Evolutionary conservation across 495 filamentous ascomycete species (phyloP), one percentile per base, ranked within the genome.

Genomic region (Achaetomiella virescens): DNA sequence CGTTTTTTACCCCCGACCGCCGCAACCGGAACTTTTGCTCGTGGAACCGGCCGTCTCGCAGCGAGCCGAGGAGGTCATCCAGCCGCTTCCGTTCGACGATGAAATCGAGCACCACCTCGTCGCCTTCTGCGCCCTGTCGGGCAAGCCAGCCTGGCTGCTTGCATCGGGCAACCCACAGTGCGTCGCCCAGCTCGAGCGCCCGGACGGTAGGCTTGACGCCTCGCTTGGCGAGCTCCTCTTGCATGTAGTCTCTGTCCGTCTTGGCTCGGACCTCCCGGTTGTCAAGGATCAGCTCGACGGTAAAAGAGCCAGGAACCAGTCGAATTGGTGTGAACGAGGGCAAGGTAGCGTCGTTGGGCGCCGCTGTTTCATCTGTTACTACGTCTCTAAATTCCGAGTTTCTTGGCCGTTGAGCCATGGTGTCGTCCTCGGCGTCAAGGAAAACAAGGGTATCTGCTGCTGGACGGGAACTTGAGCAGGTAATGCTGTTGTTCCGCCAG

Each of bases 21-120:
- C 77, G 76, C 3, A 92, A 77, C 1, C 89, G 84, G 60, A 90
- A 92, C 61, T 95, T 93, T 59, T 95, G 89, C 61, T 95, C 89
- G 60, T 85, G 85, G 62, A 91, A 93, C 0, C 89, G 82, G 0
- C 88, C 87, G 49, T 93, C 89, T 66, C 86, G 91, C 66, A 93
- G 88, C 43, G 85, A 89, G 24, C 79, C 73, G 8, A 93, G 75
- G 4, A 95, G 75, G 68, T 95, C 89, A 60, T 95, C 89, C 0
- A 91, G 78, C 2, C 89, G 78, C 63, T 95, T 95, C 46, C 89
- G 80, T 69, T 95, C 89, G 0, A 92, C 78, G 27, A 95, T 88
- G 75, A 82, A 89, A 65, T 92, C 89, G 6, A 95, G 75, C 38
- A 90, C 82, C 4, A 90, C 71, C 68, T 93, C 89, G 53, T 87